Percentiles rank a stretch among this genome's conserved stretches.
Evolutionary conservation across 2,329 filamentous ascomycete species (phyloP).

Genomic region (Ceratocystis smalleyi): DNA sequence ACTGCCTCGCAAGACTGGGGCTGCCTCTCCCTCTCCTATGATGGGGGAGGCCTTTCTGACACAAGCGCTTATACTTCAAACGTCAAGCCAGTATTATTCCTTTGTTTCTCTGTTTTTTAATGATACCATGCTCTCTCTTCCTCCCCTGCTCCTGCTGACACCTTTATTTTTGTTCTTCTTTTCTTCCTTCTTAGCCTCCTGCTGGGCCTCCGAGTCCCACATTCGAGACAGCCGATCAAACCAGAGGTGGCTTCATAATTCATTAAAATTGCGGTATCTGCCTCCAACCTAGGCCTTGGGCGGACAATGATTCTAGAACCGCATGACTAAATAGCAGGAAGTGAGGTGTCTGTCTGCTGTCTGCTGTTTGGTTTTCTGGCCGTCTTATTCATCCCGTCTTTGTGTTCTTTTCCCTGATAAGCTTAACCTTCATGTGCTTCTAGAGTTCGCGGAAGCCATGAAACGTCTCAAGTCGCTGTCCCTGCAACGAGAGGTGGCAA

Average conservation of each 20-base stretch:
- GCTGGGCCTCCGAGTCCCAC: neutral
- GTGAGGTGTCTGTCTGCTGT: no score
- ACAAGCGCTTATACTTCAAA: neutral
- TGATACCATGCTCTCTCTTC: no score
- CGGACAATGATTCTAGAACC: neutral
- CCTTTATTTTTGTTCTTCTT: neutral
- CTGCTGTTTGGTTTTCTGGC: neutral
- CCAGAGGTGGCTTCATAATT: neutral
- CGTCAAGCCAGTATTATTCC: neutral
- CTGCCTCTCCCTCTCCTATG: neutral
- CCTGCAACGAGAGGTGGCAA: neutral
- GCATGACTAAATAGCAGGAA: neutral
- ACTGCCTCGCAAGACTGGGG: neutral
- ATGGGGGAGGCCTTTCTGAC: neutral
- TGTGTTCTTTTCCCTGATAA: neutral
- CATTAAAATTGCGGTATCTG: neutral
- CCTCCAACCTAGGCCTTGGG: neutral
- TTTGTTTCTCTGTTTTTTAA: neutral
- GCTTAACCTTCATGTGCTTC: neutral
- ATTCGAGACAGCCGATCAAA: neutral
- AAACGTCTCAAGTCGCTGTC: neutral
- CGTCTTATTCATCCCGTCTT: neutral
- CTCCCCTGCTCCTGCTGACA: no score
- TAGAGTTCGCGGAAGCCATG: neutral
- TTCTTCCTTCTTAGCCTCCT: neutral